Base-by-base conservation (phyloP, 805 yeast species). In the Cyberlindnera maritima region DNA sequence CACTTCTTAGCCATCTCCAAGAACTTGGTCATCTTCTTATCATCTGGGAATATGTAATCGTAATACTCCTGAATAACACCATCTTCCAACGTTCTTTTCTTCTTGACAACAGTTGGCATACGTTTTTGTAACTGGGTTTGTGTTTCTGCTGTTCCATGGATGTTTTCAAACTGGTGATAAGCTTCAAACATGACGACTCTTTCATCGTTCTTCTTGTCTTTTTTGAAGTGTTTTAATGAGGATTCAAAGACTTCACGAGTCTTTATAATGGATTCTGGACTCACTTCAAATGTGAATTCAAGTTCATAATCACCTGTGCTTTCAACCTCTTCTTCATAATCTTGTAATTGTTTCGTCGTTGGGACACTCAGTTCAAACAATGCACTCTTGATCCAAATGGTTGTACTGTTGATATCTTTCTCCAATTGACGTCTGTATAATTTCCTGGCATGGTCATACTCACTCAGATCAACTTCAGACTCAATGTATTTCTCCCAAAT, bases 41-140 rank as follows among this genome's bases (percentile, higher is more conserved):
- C 87, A 38, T 83, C 87, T 1, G 91, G 88, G 56, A 85, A 88
- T 4, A 76, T 65, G 61, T 81, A 85, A 46, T 81, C 90, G 43
- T 71, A 58, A 53, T 71, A 72, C 55, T 82, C 88, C 49, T 76
- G 74, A 46, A 76, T 76, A 2, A 71, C 59, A 2, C 79, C 83
- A 39, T 72, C 76, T 3, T 61, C 67, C 25, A 63, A 49, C 4
- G 60, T 63, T 40, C 71, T 67, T 20, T 75, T 64, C 55, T 74
- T 71, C 52, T 72, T 78, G 17, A 76, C 75, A 11, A 75, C 57
- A 8, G 69, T 65, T 1, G 96, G 96, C 39, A 79, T 60, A 52
- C 82, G 75, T 23, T 63, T 62, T 9, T 60, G 60, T 4, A 83
- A 72, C 7, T 49, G 52, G 2, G 58, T 60, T 13, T 67, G 52